Percentiles rank a stretch among this genome's conserved stretches.
phyloP scores from a whole-genome alignment of 805 yeast species.

The Nakazawaea populi region DNA sequence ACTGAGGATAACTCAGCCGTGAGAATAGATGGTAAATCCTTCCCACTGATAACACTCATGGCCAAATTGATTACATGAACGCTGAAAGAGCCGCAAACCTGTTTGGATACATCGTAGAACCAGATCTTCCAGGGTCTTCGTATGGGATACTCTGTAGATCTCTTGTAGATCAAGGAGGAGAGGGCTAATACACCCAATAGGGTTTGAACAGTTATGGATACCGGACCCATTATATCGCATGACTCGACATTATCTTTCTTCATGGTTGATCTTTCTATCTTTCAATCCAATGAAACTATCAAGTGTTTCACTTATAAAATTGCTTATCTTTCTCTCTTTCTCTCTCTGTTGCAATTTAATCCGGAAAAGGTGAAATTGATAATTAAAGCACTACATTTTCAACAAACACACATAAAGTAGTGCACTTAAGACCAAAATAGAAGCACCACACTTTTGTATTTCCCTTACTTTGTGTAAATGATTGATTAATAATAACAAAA shows the following conservation, averaged over 20 bases:
- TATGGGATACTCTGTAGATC: slow-evolving; percentile 72
- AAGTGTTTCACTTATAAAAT: not conserved
- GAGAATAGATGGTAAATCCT: slow-evolving; percentile 7
- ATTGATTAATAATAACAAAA: too few relatives aligned
- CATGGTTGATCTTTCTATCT: not conserved
- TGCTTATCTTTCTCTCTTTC: not conserved
- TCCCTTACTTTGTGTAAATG: too few relatives aligned
- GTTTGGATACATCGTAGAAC: slow-evolving; percentile 87
- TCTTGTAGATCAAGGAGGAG: slow-evolving; percentile 64
- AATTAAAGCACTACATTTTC: not conserved
- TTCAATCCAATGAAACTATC: not conserved
- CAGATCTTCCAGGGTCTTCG: slow-evolving; percentile 85
- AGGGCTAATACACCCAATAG: slow-evolving; percentile 73
- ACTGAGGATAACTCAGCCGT: too few relatives aligned
- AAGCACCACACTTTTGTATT: not conserved
- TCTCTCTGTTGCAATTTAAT: not conserved
- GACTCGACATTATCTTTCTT: slow-evolving; percentile 16
- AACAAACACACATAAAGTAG: not conserved
- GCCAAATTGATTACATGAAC: slow-evolving; percentile 75
- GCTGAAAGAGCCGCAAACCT: slow-evolving; percentile 79
- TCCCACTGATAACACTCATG: slow-evolving; percentile 54
- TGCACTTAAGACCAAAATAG: not conserved
- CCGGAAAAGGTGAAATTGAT: too few relatives aligned
- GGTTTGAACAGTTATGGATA: slow-evolving; percentile 74
- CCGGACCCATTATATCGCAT: slow-evolving; percentile 78